phyloP scores from a whole-genome alignment of 2,329 filamentous ascomycete species.

The Teratosphaeria destructans region DNA sequence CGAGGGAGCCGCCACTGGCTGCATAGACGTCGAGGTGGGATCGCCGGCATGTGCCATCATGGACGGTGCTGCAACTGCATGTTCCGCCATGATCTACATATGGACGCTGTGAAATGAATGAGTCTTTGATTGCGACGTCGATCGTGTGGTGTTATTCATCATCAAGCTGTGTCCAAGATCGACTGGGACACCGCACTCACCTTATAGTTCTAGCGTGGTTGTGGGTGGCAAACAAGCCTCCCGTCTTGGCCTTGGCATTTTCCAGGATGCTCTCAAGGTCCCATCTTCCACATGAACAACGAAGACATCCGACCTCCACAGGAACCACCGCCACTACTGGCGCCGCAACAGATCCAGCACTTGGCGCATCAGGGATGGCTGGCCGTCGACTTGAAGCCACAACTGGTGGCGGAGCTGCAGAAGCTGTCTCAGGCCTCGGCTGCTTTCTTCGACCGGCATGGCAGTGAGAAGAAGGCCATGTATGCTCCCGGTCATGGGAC shows the following conservation, averaged over 20 bases:
- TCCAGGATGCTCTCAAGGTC: not conserved
- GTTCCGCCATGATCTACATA: not conserved
- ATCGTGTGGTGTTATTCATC: not conserved
- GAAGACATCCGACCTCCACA: not conserved
- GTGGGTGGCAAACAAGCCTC: not conserved
- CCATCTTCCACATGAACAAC: not conserved
- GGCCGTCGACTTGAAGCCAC: conserved; percentile 1
- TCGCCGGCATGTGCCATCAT: not conserved
- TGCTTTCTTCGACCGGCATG: conserved; percentile 5
- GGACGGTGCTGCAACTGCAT: not conserved
- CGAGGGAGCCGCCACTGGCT: not conserved
- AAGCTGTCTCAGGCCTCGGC: conserved; percentile 1
- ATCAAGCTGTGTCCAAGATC: not conserved
- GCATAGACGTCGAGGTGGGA: not conserved
- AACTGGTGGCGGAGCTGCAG: conserved; percentile 1
- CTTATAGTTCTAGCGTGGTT: not conserved
- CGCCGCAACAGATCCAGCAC: conserved; percentile 3
- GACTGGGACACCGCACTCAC: not conserved
- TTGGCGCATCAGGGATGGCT: conserved; percentile 8
- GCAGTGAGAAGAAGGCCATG: not conserved
- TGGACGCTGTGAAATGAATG: too few species aligned
- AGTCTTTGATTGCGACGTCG: too few species aligned
- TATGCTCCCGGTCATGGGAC: conserved; percentile 18
- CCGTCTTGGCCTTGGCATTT: not conserved
- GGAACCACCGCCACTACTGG: conserved; percentile 10